A percentile compares a stretch with the other conserved stretches of the same genome.
Evolutionary conservation across 31 red algal species (phyloP).

Genomic region (Asparagopsis taxiformis): DNA sequence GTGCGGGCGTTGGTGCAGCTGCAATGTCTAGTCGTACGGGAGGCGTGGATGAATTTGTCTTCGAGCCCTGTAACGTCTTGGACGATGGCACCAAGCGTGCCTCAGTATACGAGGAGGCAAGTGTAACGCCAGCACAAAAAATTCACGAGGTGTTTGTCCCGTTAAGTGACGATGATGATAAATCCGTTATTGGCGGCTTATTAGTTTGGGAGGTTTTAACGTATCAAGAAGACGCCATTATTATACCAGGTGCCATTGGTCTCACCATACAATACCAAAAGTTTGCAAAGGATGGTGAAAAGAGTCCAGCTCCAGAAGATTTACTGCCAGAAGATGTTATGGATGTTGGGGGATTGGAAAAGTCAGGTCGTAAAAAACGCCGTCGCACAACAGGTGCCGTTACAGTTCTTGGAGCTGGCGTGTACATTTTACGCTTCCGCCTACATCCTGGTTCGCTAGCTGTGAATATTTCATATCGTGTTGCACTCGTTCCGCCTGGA

Average conservation of each 20-base stretch:
- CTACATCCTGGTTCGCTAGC: slow-evolving; percentile 51
- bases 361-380: slow-evolving; percentile 16
- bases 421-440: slow-evolving; percentile 56
- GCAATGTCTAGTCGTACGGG: slow-evolving; percentile 60
- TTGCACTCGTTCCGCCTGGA: slow-evolving; percentile 47
- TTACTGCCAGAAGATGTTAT: slow-evolving; percentile 54
- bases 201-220: slow-evolving; percentile 64
- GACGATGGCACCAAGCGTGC: slow-evolving; percentile 18
- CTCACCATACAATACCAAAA: slow-evolving; percentile 35
- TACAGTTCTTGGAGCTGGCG: slow-evolving; percentile 35
- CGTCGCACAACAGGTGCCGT: slow-evolving; percentile 59
- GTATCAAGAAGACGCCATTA: slow-evolving; percentile 55
- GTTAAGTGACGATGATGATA: slow-evolving; percentile 6
- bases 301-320: slow-evolving; percentile 7
- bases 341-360: slow-evolving; percentile 59
- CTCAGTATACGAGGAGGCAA: slow-evolving; percentile 16
- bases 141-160: slow-evolving; percentile 45
- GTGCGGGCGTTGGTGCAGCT: slow-evolving; percentile 68
- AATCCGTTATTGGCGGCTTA: slow-evolving; percentile 35
- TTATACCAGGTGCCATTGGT: slow-evolving; percentile 51
- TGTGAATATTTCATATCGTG: slow-evolving; percentile 55
- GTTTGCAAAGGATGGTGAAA: not conserved
- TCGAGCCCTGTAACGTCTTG: slow-evolving; percentile 35
- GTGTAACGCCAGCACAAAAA: slow-evolving; percentile 23
- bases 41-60: slow-evolving; percentile 56